Evolutionary conservation across 2,329 filamentous ascomycete species (phyloP), one percentile per base, ranked within the genome.

Genomic region (Ceratocystis cubensis): DNA sequence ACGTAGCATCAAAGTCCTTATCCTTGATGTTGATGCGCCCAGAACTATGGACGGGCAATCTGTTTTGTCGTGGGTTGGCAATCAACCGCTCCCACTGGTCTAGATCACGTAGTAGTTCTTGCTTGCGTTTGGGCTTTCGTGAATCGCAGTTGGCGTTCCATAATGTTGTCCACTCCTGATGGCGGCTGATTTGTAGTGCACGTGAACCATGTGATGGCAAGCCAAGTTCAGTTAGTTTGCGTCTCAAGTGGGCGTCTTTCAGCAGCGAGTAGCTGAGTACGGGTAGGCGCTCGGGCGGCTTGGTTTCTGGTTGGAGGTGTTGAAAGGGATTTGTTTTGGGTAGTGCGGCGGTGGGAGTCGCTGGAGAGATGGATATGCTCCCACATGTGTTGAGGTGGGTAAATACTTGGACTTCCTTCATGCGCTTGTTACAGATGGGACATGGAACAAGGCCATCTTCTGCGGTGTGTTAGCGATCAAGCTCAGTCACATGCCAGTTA

Each of bases 121-220:
- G 73, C 69, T 89, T 90, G 10, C 80, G 79, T 73, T 88, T 88
- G 0, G 91, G 91, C 1, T 79, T 78, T 45, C 82, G 83, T 1
- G 92, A 88, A 75, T 99, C 94, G 76, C 91, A 96, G 73, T 99
- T 99, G 10, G 95, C 89, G 74, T 99, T 99, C 88, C 91, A 96
- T 20, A 99, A 77, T 46, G 94, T 96, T 64, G 94, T 82, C 92
- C 92, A 99, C 75, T 99, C 94, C 28, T 84, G 89, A 72, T 97
- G 92, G 20, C 95, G 84, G 70, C 82, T 83, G 73, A 93, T 88
- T 65, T 97, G 79, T 1, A 92, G 79, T 59, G 81, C 78, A 59
- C 87, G 87, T 0, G 81, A 75, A 0, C 94, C 94, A 68, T 78
- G 80, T 8, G 80, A 82, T 0, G 90, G 87, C 66, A 97, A 86